Percentiles rank a stretch among this genome's conserved stretches.
Evolutionary conservation across 805 yeast genomes (phyloP).

Genomic region (Myxozyma kluyveri): DNA sequence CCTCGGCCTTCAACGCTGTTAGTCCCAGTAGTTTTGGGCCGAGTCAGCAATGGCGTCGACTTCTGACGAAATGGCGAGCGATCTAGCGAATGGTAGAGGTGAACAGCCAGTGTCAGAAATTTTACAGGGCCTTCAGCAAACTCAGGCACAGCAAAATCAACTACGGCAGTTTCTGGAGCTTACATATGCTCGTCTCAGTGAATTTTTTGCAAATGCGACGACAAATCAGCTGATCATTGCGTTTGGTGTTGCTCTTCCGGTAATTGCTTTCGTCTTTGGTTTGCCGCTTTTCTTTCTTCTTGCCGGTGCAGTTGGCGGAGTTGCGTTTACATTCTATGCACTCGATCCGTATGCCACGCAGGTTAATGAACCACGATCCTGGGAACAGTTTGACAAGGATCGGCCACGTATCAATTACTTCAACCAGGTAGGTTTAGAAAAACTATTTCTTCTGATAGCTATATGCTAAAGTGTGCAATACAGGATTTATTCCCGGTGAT

Average conservation of each 20-base stretch:
- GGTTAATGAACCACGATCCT: constrained; percentile 18
- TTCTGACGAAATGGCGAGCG: too few relatives aligned
- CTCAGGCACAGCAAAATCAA: too few relatives aligned
- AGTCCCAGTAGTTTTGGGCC: too few relatives aligned
- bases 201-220: constrained; percentile 23
- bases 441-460: background rate
- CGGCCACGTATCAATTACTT: constrained; percentile 3
- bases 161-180: constrained; percentile 4
- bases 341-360: constrained; percentile 11
- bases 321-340: constrained; percentile 19
- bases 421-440: constrained; percentile 8
- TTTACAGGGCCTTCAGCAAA: too few relatives aligned
- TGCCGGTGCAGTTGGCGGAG: constrained; percentile 18
- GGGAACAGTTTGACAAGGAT: constrained; percentile 12
- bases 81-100: too few relatives aligned
- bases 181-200: constrained; percentile 6
- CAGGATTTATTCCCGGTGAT: constrained; percentile 18
- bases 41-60: too few relatives aligned
- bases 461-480: background rate
- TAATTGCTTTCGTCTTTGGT: constrained; percentile 17
- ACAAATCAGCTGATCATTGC: constrained; percentile 15
- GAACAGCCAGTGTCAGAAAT: too few relatives aligned
- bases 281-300: constrained; percentile 23
- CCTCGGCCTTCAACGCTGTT: too few relatives aligned
- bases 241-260: constrained; percentile 8